Conservation (phyloP, 1,284 basidiomycete genomes). For the Heterobasidion occidentale region DNA sequence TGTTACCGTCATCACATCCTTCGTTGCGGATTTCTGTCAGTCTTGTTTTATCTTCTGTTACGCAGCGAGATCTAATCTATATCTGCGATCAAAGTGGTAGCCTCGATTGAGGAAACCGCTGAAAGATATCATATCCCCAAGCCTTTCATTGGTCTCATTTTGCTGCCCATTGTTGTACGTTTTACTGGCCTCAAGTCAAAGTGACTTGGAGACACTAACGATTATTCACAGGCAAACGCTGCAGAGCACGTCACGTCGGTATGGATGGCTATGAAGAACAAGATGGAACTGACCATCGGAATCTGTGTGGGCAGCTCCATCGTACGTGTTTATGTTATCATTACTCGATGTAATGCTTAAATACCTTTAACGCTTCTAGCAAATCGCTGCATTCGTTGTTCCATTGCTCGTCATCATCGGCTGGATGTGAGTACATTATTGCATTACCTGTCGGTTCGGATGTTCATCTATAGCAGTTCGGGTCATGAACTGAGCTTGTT, state of each 20-base stretch:
- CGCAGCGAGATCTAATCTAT: background rate
- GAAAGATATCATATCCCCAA: slow-evolving; percentile 76
- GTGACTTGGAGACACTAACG: background rate
- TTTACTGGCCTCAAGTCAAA: background rate
- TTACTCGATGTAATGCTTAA: background rate
- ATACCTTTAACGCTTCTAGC: slow-evolving; percentile 31
- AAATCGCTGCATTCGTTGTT: slow-evolving; percentile 86
- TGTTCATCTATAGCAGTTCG: slow-evolving; percentile 7
- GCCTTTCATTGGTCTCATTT: slow-evolving; percentile 70
- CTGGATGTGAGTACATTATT: slow-evolving; percentile 51
- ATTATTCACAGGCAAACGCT: slow-evolving; percentile 49
- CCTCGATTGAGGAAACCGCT: slow-evolving; percentile 87
- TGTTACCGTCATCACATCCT: slow-evolving; percentile 77
- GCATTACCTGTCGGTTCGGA: background rate
- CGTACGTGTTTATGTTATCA: slow-evolving; percentile 27
- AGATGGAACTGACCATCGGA: slow-evolving; percentile 83
- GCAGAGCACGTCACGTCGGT: slow-evolving; percentile 80
- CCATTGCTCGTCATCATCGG: slow-evolving; percentile 80
- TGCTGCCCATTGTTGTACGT: slow-evolving; percentile 66
- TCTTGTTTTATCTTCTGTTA: slow-evolving; percentile 8
- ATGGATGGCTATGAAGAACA: slow-evolving; percentile 87
- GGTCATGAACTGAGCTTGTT: slow-evolving; percentile 74
- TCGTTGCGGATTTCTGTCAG: slow-evolving; percentile 77
- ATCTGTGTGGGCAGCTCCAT: slow-evolving; percentile 91
- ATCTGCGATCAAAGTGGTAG: slow-evolving; percentile 51